phyloP scores from a whole-genome alignment of 1,139 yeast species.

The Pneumocystis carinii region DNA sequence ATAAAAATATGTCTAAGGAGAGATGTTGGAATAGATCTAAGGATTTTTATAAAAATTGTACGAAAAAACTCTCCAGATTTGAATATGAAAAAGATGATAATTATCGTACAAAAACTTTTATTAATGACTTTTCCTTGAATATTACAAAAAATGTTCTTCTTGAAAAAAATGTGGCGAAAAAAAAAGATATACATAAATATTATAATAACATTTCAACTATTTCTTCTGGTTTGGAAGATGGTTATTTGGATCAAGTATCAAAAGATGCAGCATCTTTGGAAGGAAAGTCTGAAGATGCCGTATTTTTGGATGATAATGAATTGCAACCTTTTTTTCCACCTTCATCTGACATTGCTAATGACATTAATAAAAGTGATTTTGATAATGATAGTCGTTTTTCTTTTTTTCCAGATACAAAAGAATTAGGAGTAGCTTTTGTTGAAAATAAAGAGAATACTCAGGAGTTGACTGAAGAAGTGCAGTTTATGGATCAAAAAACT shows the following conservation, averaged over 20 bases:
- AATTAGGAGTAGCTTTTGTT: background rate
- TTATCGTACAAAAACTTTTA: background rate
- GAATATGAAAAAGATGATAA: background rate
- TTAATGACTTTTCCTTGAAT: background rate
- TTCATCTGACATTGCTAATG: background rate
- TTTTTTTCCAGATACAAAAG: background rate
- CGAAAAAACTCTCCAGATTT: background rate
- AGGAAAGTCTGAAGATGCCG: background rate
- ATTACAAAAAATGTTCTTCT: too few relatives aligned
- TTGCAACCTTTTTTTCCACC: background rate
- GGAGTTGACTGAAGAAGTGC: background rate
- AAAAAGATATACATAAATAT: background rate
- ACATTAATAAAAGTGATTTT: background rate
- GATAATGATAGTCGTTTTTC: background rate
- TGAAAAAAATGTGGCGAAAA: background rate
- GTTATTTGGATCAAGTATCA: background rate
- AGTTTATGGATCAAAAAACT: background rate
- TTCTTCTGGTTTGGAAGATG: background rate
- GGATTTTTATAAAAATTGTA: background rate
- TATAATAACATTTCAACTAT: background rate
- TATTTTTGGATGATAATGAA: background rate
- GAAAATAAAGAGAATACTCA: background rate
- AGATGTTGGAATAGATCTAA: background rate
- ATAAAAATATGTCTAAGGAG: background rate
- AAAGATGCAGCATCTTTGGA: background rate